Evolutionary conservation across 805 yeast species (phyloP).

Genomic region (Schwanniomyces occidentalis): DNA sequence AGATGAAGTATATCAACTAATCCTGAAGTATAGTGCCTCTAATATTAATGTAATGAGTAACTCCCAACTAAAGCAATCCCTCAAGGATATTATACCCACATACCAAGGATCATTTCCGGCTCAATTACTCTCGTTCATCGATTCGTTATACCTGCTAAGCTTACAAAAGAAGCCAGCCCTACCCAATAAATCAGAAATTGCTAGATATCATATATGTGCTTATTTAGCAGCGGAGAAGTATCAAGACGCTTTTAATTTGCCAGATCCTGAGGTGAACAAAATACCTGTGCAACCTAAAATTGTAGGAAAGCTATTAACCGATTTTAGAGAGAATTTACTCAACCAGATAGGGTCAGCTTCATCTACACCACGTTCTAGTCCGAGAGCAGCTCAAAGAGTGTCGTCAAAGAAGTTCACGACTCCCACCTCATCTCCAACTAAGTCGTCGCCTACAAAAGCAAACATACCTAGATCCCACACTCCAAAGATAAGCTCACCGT

Average conservation of each 20-base stretch:
- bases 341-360: slow-evolving; percentile 21
- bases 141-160: slow-evolving; percentile 50
- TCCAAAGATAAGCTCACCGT: slow-evolving; percentile 32
- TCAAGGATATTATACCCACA: slow-evolving; percentile 53
- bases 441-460: slow-evolving; percentile 21
- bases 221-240: slow-evolving; percentile 56
- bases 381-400: slow-evolving; percentile 19
- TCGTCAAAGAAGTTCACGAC: slow-evolving; percentile 9
- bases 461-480: slow-evolving; percentile 27
- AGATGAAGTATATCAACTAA: too few relatives aligned
- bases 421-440: slow-evolving; percentile 13
- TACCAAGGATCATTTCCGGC: slow-evolving; percentile 45
- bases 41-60: too few relatives aligned
- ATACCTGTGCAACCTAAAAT: slow-evolving; percentile 59
- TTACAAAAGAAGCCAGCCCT: slow-evolving; percentile 51
- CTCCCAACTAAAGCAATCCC: slow-evolving; percentile 27
- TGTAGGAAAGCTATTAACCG: slow-evolving; percentile 41
- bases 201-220: slow-evolving; percentile 69
- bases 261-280: slow-evolving; percentile 49
- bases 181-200: slow-evolving; percentile 57
- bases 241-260: slow-evolving; percentile 41
- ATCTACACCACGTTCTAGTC: slow-evolving; percentile 19
- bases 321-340: slow-evolving; percentile 44
- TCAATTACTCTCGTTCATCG: slow-evolving; percentile 39
- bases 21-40: too few relatives aligned